Conservation (phyloP, 331 rosid genomes). For the Acacia pycnantha region DNA sequence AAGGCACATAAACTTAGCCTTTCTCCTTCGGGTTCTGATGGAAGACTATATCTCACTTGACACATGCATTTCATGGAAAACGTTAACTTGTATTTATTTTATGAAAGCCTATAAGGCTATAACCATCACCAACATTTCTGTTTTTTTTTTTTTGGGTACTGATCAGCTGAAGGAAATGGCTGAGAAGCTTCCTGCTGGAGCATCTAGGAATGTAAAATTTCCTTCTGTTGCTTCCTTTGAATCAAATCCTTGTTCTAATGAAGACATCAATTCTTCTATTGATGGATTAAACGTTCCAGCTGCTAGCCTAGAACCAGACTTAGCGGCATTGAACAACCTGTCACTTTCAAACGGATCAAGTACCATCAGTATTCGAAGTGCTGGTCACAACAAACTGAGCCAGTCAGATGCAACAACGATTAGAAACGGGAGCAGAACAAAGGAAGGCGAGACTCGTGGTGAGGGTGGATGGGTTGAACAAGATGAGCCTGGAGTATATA, state of each 20-base stretch:
- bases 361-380: slow-evolving; percentile 52
- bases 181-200: slow-evolving; percentile 90
- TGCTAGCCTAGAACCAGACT: slow-evolving; percentile 61
- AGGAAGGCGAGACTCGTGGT: slow-evolving; percentile 67
- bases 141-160: neutral
- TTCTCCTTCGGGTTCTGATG: neutral
- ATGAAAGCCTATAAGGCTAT: neutral
- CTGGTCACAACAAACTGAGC: slow-evolving; percentile 64
- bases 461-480: slow-evolving; percentile 98
- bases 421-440: slow-evolving; percentile 78
- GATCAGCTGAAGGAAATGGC: slow-evolving; percentile 94
- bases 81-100: neutral
- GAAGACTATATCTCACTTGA: neutral
- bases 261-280: slow-evolving; percentile 49
- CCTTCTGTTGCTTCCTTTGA: slow-evolving; percentile 71
- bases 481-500: slow-evolving; percentile 95
- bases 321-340: slow-evolving; percentile 59
- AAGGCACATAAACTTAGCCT: no score
- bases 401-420: slow-evolving; percentile 56
- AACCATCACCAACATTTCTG: neutral
- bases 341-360: slow-evolving; percentile 68
- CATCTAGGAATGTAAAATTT: slow-evolving; percentile 67
- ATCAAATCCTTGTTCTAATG: slow-evolving; percentile 58
- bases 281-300: slow-evolving; percentile 65
- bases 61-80: neutral